phyloP scores from a whole-genome alignment of 176 grass and related monocot species.

The Carex scoparia region DNA sequence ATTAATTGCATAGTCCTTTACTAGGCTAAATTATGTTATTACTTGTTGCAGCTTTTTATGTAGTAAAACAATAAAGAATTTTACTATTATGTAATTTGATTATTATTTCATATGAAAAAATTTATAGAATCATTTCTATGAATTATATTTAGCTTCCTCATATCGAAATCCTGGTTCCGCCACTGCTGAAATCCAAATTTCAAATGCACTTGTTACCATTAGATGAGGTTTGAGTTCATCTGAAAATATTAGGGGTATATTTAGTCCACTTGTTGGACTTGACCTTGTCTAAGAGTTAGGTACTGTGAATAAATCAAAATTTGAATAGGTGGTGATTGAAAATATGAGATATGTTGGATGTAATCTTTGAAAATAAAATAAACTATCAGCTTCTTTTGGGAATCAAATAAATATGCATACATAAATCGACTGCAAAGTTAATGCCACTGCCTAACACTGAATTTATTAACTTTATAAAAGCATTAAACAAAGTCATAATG shows the following conservation, averaged over 20 bases:
- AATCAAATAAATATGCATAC: background rate
- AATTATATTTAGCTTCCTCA: background rate
- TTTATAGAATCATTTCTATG: background rate
- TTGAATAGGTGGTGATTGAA: background rate
- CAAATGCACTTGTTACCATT: background rate
- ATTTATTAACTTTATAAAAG: background rate
- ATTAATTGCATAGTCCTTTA: background rate
- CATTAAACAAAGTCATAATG: background rate
- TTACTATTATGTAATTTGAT: background rate
- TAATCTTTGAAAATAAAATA: background rate
- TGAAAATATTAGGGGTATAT: background rate
- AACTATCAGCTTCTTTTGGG: background rate
- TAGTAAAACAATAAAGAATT: too few species aligned
- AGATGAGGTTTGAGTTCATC: background rate
- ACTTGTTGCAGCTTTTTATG: background rate
- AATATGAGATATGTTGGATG: background rate
- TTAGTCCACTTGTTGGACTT: background rate
- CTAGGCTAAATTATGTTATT: background rate
- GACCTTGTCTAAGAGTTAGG: conserved; percentile 6
- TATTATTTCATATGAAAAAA: background rate
- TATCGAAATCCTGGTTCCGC: background rate
- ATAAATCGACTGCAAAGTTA: background rate
- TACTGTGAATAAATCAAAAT: background rate
- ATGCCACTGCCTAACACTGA: background rate
- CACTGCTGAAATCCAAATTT: background rate